Evolutionary conservation across 1,284 basidiomycete genomes (phyloP).

Genomic region (Fomes fomentarius): DNA sequence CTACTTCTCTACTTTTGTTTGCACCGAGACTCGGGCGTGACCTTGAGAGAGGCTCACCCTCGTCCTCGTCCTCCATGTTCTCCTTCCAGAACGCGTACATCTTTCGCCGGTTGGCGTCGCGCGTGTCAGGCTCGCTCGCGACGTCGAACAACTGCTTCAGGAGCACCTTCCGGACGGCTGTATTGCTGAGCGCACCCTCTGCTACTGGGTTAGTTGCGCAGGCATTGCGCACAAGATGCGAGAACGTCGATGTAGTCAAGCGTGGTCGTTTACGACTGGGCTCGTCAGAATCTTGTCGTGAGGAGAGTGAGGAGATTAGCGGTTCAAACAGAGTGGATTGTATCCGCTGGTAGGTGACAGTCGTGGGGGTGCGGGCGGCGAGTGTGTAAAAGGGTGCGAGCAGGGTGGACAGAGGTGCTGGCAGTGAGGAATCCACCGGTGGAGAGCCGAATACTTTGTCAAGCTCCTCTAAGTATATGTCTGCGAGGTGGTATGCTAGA

Average conservation of each 20-base stretch:
- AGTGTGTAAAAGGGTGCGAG: slow-evolving; percentile 72
- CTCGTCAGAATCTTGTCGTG: slow-evolving; percentile 35
- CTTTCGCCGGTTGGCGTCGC: slow-evolving; percentile 79
- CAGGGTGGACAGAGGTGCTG: slow-evolving; percentile 61
- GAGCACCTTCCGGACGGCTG: slow-evolving; percentile 56
- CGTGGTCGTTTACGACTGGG: slow-evolving; percentile 45
- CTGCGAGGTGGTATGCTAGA: slow-evolving; percentile 84
- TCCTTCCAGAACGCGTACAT: slow-evolving; percentile 83
- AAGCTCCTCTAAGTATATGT: slow-evolving; percentile 92
- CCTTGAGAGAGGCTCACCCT: neutral
- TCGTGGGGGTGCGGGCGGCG: slow-evolving; percentile 66
- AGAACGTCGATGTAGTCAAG: slow-evolving; percentile 40
- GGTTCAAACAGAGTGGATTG: slow-evolving; percentile 69
- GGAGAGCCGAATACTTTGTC: slow-evolving; percentile 63
- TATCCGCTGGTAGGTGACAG: slow-evolving; percentile 69
- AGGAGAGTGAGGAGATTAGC: slow-evolving; percentile 52
- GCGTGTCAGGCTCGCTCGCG: slow-evolving; percentile 75
- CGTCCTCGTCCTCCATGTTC: slow-evolving; percentile 50
- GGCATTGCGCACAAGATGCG: slow-evolving; percentile 50
- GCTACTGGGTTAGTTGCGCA: slow-evolving; percentile 45
- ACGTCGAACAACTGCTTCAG: slow-evolving; percentile 73
- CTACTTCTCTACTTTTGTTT: slow-evolving; percentile 18
- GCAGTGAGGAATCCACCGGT: slow-evolving; percentile 31
- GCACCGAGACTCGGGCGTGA: slow-evolving; percentile 27
- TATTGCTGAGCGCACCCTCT: slow-evolving; percentile 41